phyloP scores from a whole-genome alignment of 495 filamentous ascomycete species.

The Hypoxylon lenormandii region DNA sequence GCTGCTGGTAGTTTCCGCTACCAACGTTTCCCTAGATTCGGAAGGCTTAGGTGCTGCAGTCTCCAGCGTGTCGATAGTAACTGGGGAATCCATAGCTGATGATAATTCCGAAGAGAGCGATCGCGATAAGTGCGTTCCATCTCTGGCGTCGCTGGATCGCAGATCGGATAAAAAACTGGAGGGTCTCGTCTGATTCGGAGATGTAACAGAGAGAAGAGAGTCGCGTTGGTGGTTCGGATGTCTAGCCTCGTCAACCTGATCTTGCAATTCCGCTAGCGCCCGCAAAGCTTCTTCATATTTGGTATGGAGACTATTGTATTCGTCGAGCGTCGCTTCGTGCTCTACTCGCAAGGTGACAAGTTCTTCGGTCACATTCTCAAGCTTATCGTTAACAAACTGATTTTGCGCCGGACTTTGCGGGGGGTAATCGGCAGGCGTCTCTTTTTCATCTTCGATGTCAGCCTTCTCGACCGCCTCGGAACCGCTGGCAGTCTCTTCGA shows the following conservation, averaged over 20 bases:
- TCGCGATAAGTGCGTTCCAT: slow-evolving; percentile 84
- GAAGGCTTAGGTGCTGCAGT: slow-evolving; percentile 60
- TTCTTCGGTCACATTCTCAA: slow-evolving; percentile 91
- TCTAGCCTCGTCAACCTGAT: slow-evolving; percentile 83
- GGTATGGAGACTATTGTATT: slow-evolving; percentile 82
- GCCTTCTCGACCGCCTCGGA: slow-evolving; percentile 23
- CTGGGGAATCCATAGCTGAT: slow-evolving; percentile 86
- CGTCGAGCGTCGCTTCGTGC: slow-evolving; percentile 84
- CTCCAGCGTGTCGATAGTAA: slow-evolving; percentile 72
- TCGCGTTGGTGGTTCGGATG: slow-evolving; percentile 69
- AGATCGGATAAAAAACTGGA: slow-evolving; percentile 92
- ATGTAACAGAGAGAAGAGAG: slow-evolving; percentile 67
- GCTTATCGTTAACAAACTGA: slow-evolving; percentile 88
- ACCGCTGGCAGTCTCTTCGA: slow-evolving; percentile 8
- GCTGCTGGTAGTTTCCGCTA: slow-evolving; percentile 29
- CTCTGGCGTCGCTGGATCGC: slow-evolving; percentile 78
- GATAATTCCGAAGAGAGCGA: slow-evolving; percentile 97
- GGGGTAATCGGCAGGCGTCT: slow-evolving; percentile 54
- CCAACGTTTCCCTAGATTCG: slow-evolving; percentile 44
- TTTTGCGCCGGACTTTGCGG: slow-evolving; percentile 80
- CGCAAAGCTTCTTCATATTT: slow-evolving; percentile 93
- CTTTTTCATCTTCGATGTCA: slow-evolving; percentile 44
- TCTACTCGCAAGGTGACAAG: slow-evolving; percentile 89
- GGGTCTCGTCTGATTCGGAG: slow-evolving; percentile 72
- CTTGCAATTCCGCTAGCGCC: slow-evolving; percentile 83